Percentiles rank a stretch among this genome's conserved stretches.
These are phyloP conservation scores for Citropsis articulata DNA, from an alignment of 345 rosid species.

Conservation along the genomic window DNA sequence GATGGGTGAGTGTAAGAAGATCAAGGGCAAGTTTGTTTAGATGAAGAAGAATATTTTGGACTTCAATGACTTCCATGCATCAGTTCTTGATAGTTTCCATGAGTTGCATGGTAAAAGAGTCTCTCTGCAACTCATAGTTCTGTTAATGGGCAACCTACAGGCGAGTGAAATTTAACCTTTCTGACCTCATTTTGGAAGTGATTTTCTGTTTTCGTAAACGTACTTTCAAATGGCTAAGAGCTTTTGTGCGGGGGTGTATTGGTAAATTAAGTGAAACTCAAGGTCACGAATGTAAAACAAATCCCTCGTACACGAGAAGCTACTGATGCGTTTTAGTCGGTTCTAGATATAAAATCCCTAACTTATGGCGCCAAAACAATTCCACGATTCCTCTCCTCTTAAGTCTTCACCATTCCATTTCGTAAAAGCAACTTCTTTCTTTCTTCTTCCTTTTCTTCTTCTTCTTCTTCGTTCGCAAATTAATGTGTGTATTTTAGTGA, in stretches of 20 bases:
- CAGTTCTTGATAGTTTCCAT: too few species aligned
- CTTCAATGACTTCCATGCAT: constrained; percentile 28
- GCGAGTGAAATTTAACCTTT: constrained; percentile 1
- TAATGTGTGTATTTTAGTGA: not conserved
- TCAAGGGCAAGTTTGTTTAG: constrained; percentile 65
- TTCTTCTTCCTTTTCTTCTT: too few species aligned
- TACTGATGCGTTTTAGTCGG: not conserved
- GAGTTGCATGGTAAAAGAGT: too few species aligned
- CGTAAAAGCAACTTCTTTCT: not conserved
- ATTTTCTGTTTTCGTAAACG: not conserved
- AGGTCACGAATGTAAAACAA: not conserved
- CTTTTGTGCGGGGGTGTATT: not conserved
- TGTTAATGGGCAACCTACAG: constrained; percentile 36
- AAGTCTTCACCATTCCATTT: not conserved
- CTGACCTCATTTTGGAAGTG: not conserved
- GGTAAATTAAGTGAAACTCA: not conserved
- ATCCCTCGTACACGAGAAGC: not conserved
- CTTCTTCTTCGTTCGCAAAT: not conserved
- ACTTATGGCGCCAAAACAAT: constrained; percentile 14
- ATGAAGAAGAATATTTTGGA: constrained; percentile 89
- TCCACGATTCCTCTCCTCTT: not conserved
- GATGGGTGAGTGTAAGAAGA: constrained; percentile 18
- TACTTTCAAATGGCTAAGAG: not conserved
- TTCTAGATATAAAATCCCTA: not conserved
- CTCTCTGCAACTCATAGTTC: constrained; percentile 51